Conservation (phyloP, 345 rosid genomes). For the Eutrema yunnanense region DNA sequence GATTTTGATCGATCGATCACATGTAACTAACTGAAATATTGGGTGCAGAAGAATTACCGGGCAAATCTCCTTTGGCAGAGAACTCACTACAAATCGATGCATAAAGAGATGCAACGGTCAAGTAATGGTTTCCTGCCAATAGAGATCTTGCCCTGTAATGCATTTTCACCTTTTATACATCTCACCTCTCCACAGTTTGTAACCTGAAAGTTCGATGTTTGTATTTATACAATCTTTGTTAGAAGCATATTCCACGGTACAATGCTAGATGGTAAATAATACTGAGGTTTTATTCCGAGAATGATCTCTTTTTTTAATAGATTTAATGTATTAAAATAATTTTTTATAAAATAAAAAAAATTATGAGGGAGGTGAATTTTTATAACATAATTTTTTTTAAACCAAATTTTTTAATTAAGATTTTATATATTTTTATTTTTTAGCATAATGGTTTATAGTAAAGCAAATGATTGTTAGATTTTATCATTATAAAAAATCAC, state of each 20-base stretch:
- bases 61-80: conserved; percentile 38
- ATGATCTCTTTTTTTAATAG: neutral
- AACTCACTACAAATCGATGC: conserved; percentile 21
- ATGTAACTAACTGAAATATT: neutral
- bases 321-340: no score
- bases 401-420: no score
- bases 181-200: conserved; percentile 17
- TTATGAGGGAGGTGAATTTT: no score
- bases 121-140: conserved; percentile 34
- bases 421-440: no score
- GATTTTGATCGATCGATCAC: neutral
- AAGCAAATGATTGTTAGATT: no score
- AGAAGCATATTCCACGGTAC: conserved; percentile 24
- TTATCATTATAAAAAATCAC: no score
- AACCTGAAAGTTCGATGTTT: conserved; percentile 1
- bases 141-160: conserved; percentile 35
- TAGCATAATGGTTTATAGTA: no score
- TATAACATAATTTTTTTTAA: no score
- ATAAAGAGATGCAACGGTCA: neutral
- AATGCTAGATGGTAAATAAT: conserved; percentile 9
- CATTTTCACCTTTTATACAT: conserved; percentile 18
- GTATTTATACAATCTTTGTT: conserved; percentile 10
- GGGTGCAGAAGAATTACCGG: conserved; percentile 30
- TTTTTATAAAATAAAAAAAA: no score
- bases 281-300: conserved; percentile 10